Evolutionary conservation across 169 alveolate species (phyloP).

Genomic region (Plasmodium fragile): DNA sequence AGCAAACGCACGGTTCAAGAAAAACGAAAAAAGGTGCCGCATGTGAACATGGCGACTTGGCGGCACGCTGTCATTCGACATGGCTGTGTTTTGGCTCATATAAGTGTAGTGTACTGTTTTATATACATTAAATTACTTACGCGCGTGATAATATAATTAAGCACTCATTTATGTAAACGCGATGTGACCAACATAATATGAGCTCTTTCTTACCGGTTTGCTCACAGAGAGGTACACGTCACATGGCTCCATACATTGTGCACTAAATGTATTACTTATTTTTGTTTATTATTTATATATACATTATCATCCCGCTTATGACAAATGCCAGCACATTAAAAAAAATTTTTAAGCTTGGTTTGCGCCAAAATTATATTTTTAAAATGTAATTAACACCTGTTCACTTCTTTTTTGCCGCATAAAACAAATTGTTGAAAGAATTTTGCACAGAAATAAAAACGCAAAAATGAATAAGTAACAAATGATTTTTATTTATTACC

Average conservation of each 20-base stretch:
- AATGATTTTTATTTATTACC: not conserved
- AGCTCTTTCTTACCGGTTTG: not conserved
- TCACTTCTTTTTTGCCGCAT: not conserved
- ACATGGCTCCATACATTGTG: not conserved
- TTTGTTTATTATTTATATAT: not conserved
- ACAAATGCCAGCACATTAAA: not conserved
- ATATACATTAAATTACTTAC: not conserved
- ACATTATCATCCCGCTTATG: not conserved
- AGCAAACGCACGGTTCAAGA: not conserved
- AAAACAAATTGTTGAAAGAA: not conserved
- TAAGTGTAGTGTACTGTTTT: not conserved
- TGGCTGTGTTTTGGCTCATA: not conserved
- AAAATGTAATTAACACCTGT: not conserved
- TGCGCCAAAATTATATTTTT: not conserved
- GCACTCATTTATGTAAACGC: not conserved
- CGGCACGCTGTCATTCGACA: not conserved
- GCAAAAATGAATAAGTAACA: not conserved
- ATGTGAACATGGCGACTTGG: not conserved
- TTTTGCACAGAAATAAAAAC: not conserved
- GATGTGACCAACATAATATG: not conserved
- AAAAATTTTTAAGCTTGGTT: not conserved
- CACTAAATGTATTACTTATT: not conserved
- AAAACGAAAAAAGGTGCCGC: not conserved
- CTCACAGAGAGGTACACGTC: not conserved
- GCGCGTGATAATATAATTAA: not conserved